phyloP scores from a whole-genome alignment of 2,329 filamentous ascomycete species.

The Phyllosticta capitalensis region DNA sequence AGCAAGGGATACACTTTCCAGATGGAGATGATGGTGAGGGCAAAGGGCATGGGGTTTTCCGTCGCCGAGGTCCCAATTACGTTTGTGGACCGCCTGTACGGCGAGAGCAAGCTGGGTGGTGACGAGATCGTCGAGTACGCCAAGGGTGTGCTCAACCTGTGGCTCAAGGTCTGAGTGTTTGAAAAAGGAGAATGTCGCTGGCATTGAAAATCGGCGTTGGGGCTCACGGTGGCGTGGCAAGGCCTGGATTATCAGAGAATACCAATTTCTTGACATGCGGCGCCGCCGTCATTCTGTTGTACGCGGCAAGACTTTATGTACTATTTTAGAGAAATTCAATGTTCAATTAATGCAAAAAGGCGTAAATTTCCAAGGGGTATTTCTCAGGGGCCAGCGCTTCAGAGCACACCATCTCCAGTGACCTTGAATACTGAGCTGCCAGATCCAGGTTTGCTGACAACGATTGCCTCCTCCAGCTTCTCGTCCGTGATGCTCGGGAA shows the following conservation, averaged over 20 bases:
- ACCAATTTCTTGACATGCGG: neutral
- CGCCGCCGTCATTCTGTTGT: neutral
- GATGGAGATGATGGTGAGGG: slow-evolving; percentile 99
- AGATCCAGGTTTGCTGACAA: slow-evolving; percentile 78
- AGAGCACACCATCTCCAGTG: slow-evolving; percentile 22
- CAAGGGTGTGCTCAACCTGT: slow-evolving; percentile 49
- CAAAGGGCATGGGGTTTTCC: slow-evolving; percentile 89
- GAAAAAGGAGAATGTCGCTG: neutral
- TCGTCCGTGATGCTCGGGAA: slow-evolving; percentile 60
- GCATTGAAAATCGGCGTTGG: slow-evolving; percentile 8
- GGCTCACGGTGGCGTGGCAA: neutral
- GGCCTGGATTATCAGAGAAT: slow-evolving; percentile 3
- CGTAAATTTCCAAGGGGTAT: neutral
- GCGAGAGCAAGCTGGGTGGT: slow-evolving; percentile 87
- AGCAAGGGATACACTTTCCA: slow-evolving; percentile 98
- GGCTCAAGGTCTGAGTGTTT: slow-evolving; percentile 37
- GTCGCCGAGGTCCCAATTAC: slow-evolving; percentile 94
- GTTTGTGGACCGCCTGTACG: slow-evolving; percentile 92
- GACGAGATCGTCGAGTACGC: slow-evolving; percentile 96
- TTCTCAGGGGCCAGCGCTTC: neutral
- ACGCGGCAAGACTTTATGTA: neutral
- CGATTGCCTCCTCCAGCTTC: slow-evolving; percentile 68
- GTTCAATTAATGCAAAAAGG: neutral
- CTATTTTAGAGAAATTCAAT: neutral
- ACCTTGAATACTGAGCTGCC: slow-evolving; percentile 42